Base-by-base conservation (phyloP, 2,329 filamentous ascomycete species). In the Trichoderma sp. region DNA sequence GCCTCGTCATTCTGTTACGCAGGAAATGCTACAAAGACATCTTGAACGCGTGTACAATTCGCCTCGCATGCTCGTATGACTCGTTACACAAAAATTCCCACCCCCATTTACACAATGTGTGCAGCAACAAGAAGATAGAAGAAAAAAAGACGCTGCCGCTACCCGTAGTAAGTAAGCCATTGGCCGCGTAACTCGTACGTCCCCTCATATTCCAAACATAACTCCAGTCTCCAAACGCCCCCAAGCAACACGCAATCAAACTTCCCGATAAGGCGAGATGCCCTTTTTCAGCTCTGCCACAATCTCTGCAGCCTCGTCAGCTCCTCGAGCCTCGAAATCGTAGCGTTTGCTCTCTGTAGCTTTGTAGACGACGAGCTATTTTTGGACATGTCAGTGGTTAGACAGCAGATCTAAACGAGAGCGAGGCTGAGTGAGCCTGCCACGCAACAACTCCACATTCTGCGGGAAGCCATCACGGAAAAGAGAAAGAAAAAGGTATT, bases 341-440 rank as follows among this genome's bases (percentile, higher is more conserved):
- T 96, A 96, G 73, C 93, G 83, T 82, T 95, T 95, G 73, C 87
- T 91, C 82, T 95, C 93, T 2, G 90, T 89, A 63, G 91, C 89
- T 79, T 90, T 91, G 80, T 92, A 95, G 26, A 95, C 91, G 68
- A 94, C 85, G 28, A 91, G 83, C 89, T 91, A 74, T 74, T 75
- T 74, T 77, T 68, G 66, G 60, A 43, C 15, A 39, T 56, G 14
- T 51, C 51, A n/a, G 12, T 51, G 47, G 57, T 69, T 51, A 72
- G 70, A 36, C 65, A 18, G 1, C 18, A 61, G 9, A 14, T 26
- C 26, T 12, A 47, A 61, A 62, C 36, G n/a, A 39, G 18, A 56
- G 26, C 26, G 51, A 72, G 51, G 71, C 64, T 68, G 64, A 68
- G 70, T 63, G 63, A 21, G 8, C 43, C 24, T 43, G 53, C 63